phyloP scores from a whole-genome alignment of 2,329 filamentous ascomycete species.

The Penicillium sp. region DNA sequence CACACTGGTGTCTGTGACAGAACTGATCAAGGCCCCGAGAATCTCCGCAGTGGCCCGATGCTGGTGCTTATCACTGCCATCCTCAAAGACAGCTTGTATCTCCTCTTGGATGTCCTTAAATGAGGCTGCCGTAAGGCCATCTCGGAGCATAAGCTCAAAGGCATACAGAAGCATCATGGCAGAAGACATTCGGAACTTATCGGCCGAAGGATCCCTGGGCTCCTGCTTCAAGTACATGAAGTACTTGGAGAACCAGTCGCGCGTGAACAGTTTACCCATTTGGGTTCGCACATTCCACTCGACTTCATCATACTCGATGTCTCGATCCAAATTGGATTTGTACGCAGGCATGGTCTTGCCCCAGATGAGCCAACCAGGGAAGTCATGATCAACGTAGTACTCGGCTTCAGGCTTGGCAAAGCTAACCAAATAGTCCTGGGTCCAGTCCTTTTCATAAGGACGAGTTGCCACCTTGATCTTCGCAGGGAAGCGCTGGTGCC shows the following conservation, averaged over 20 bases:
- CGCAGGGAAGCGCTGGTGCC: slow-evolving; percentile 75
- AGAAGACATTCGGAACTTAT: slow-evolving; percentile 87
- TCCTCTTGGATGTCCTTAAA: slow-evolving; percentile 88
- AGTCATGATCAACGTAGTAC: slow-evolving; percentile 88
- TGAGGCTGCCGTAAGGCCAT: slow-evolving; percentile 71
- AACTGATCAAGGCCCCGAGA: slow-evolving; percentile 77
- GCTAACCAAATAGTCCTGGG: slow-evolving; percentile 70
- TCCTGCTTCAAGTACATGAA: slow-evolving; percentile 97
- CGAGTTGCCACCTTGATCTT: slow-evolving; percentile 73
- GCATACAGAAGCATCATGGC: slow-evolving; percentile 84
- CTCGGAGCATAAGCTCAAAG: slow-evolving; percentile 80
- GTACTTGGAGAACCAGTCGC: slow-evolving; percentile 81
- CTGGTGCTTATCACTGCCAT: slow-evolving; percentile 96
- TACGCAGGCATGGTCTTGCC: slow-evolving; percentile 81
- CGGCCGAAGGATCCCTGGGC: slow-evolving; percentile 75
- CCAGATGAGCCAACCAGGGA: slow-evolving; percentile 97
- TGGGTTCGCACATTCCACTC: slow-evolving; percentile 73
- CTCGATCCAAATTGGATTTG: slow-evolving; percentile 64
- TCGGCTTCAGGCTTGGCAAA: slow-evolving; percentile 78
- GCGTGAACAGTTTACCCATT: slow-evolving; percentile 77
- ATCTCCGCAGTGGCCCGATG: slow-evolving; percentile 96
- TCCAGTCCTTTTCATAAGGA: slow-evolving; percentile 75
- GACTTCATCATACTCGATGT: slow-evolving; percentile 76
- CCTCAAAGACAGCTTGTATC: slow-evolving; percentile 74
- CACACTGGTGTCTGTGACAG: slow-evolving; percentile 73